phyloP scores from a whole-genome alignment of 331 rosid genomes.

The Rosa hybrid region DNA sequence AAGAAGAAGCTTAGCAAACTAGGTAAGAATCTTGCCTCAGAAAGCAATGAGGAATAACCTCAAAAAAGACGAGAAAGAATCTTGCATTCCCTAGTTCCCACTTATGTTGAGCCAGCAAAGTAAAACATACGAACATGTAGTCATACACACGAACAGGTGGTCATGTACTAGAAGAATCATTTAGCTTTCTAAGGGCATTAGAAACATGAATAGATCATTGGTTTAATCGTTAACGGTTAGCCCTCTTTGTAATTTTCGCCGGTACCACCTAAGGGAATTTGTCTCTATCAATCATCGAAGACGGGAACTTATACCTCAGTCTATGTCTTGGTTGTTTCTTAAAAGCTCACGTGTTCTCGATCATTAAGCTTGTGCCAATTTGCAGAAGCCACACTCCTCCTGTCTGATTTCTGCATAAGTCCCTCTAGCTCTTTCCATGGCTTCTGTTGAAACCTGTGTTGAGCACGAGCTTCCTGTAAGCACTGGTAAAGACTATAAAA shows the following conservation, averaged over 20 bases:
- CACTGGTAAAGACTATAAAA: background rate
- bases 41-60: conserved; percentile 2
- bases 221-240: background rate
- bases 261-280: conserved; percentile 2
- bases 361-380: conserved; percentile 13
- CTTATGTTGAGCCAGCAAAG: background rate
- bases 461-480: conserved; percentile 19
- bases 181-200: background rate
- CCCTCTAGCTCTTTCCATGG: conserved; percentile 8
- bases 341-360: background rate
- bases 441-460: background rate
- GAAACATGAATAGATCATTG: conserved; percentile 5
- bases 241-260: background rate
- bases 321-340: background rate
- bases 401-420: background rate
- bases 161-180: background rate
- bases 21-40: conserved; percentile 7
- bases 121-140: background rate
- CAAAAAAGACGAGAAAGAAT: conserved; percentile 1
- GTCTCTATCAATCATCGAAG: background rate
- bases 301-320: background rate
- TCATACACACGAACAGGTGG: background rate
- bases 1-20: background rate
- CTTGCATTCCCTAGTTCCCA: background rate
- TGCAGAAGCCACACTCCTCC: conserved; percentile 20